Base-by-base conservation (phyloP, 2,329 filamentous ascomycete species). In the Fusarium bactridioides region DNA sequence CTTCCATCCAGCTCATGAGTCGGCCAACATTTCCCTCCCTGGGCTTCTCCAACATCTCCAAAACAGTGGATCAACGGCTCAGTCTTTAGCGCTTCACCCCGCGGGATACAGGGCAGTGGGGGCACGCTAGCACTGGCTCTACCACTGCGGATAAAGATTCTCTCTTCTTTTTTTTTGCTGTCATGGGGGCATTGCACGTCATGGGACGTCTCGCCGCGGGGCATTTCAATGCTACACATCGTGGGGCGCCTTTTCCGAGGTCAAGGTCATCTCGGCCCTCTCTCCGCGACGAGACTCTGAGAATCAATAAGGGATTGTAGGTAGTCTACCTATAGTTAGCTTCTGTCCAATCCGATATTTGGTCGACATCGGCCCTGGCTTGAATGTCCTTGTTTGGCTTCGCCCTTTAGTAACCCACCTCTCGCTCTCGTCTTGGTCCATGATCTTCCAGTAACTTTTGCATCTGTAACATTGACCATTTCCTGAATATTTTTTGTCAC, bases 31-130 rank as follows among this genome's bases (percentile, higher is more conserved):
- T 72, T 33, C 70, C 47, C 19, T 21, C 50, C 58, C 29, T 57
- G 5, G 70, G 47, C 29, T 54, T 73, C 67, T 74, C 70, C 70
- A 73, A 73, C 55, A 18, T 61, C 66, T 64, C 70, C 61, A 73
- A 70, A 57, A 29, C 38, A 55, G 61, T 61, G 60, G 56, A 51
- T 45, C 50, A 64, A 53, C 53, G 50, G 41, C 47, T 57, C 35
- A 25, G 50, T 56, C 55, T 51, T 45, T 71, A 72, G 54, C 50
- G 64, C 53, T 64, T 64, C 25, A 60, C 69, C 69, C 69, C 68
- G 68, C 47, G 68, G 68, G 63, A 71, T 59, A 64, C 60, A 37
- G 56, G 41, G 50, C 41, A 69, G 69, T 64, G 69, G 69, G 65
- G 69, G 69, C 61, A 62, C 44, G 37, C 56, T 65, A 68, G 27